Evolutionary conservation across 805 yeast species (phyloP), one percentile per base, ranked within the genome.

Genomic region (Nakazawaea ambrosiae): DNA sequence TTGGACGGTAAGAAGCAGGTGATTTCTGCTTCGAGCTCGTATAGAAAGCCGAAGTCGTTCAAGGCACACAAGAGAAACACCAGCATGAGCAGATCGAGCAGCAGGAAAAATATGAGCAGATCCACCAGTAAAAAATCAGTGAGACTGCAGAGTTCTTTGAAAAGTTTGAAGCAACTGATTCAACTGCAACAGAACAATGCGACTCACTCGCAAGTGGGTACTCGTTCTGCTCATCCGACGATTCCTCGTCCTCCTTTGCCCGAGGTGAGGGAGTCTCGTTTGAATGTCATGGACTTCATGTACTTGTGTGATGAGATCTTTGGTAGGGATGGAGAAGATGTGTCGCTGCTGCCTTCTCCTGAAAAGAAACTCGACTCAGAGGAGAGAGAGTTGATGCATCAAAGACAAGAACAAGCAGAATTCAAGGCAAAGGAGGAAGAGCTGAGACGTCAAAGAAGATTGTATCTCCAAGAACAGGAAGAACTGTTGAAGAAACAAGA

Each of bases 41-140:
- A 63, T 40, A 70, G 64, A 45, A 69, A 63, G 50, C 64, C 71
- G 0, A 68, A 68, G n/a, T 66, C 75, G 0, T 70, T 67, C 47
- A 62, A 58, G 18, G 32, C 23, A 7, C 44, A 37, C 18, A 47
- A 42, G 36, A 42, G 43, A 14, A 40, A 49, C 3, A 20, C 40
- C 5, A 36, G 40, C 16, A 34, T 39, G 4, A 39, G 39, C 30
- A 28, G 36, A n/a, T 39, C 42, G 10, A 27, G 33, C 11, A n/a
- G n/a, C n/a, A n/a, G n/a, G n/a, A n/a, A n/a, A n/a, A n/a, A n/a
- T n/a, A n/a, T n/a, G n/a, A n/a, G n/a, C 30, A 28, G 36, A n/a
- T 39, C 42, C 12, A 27, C 36, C 11, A 39, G 42, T 34, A 34
- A 34, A 28, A 34, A 18, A 27, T 39, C 42, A 10, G 4, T 39